Conservation (phyloP, 441 rosid genomes). For the California macrophylla region DNA sequence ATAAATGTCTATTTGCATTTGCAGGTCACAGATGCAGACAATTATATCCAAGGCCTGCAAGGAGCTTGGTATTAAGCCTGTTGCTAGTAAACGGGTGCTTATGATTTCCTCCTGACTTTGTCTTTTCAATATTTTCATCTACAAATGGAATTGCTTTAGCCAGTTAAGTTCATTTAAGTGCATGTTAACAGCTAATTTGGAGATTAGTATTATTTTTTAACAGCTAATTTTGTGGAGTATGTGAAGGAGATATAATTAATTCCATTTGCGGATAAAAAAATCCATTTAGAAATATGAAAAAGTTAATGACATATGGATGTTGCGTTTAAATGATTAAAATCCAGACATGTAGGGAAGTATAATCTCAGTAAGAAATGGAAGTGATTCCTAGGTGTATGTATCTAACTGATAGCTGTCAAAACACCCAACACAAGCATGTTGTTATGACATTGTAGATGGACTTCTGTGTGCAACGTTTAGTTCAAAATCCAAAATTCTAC, state of each 20-base stretch:
- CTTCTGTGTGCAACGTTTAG: background rate
- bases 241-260: background rate
- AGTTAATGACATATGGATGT: background rate
- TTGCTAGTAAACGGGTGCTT: constrained; percentile 83
- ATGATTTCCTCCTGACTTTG: background rate
- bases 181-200: background rate
- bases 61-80: constrained; percentile 72
- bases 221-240: background rate
- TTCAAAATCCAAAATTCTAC: background rate
- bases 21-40: constrained; percentile 93
- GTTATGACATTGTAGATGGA: background rate
- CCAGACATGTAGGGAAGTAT: background rate
- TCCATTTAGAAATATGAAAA: background rate
- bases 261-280: no score
- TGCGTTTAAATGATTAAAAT: background rate
- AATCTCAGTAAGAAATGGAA: background rate
- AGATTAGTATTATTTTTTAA: background rate
- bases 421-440: background rate
- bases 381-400: background rate
- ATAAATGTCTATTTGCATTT: background rate
- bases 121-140: background rate
- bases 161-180: background rate
- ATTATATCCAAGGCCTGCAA: constrained; percentile 74
- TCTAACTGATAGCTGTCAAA: background rate
- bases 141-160: background rate